Evolutionary conservation across 176 grass and related monocot genomes (phyloP).

Genomic region (Tillandsia fasciculata): DNA sequence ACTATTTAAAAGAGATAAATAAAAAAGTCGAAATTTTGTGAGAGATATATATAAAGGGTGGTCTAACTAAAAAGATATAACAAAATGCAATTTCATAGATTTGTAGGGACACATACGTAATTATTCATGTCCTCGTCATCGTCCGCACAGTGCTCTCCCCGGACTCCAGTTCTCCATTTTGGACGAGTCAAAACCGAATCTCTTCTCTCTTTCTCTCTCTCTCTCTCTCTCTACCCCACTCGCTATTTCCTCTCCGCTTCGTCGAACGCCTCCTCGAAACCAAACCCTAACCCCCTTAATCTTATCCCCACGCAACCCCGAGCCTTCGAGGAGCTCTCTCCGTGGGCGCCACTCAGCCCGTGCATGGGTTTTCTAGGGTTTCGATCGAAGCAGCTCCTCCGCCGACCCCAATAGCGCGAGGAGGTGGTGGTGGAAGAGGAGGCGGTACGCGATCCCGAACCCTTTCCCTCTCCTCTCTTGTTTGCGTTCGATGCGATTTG

Average conservation of each 20-base stretch:
- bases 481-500: background rate
- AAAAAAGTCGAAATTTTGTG: too few relatives aligned
- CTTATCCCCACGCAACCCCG: background rate
- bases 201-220: slow-evolving; percentile 12
- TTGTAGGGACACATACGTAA: too few relatives aligned
- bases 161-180: slow-evolving; percentile 51
- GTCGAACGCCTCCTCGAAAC: background rate
- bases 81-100: too few relatives aligned
- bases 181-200: background rate
- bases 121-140: slow-evolving; percentile 23
- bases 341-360: background rate
- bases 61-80: too few relatives aligned
- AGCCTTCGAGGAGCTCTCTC: background rate
- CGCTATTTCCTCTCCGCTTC: background rate
- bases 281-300: background rate
- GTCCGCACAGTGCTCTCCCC: slow-evolving; percentile 36
- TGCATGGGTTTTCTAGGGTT: background rate
- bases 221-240: background rate
- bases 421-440: background rate
- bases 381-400: background rate
- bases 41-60: too few relatives aligned
- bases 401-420: background rate
- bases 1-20: too few relatives aligned
- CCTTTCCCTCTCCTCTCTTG: background rate
- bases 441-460: background rate